phyloP scores from a whole-genome alignment of 768 basidiomycete species.

The Rossbeevera mucosa region DNA sequence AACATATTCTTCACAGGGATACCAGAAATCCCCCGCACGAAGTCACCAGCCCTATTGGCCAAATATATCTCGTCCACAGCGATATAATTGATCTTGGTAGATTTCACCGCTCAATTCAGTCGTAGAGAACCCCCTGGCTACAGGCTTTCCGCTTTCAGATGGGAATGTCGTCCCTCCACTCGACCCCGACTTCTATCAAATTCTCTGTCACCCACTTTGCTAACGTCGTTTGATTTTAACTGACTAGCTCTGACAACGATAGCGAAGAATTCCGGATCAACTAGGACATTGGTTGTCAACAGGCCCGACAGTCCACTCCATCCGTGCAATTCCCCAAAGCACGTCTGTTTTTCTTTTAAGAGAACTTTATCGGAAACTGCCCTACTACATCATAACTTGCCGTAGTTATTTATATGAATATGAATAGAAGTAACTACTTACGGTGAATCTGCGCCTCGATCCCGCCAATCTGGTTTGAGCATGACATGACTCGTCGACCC shows the following conservation, averaged over 20 bases:
- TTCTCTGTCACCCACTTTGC: conserved; percentile 26
- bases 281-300: no score
- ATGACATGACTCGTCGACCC: conserved; percentile 9
- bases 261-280: conserved; percentile 27
- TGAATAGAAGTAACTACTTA: no score
- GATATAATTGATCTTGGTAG: conserved; percentile 19
- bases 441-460: not conserved
- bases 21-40: conserved; percentile 18
- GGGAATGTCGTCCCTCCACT: conserved; percentile 32
- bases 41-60: conserved; percentile 32
- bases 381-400: no score
- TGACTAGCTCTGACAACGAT: conserved; percentile 26
- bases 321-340: not conserved
- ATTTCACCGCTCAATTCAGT: conserved; percentile 11
- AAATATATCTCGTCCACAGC: conserved; percentile 26
- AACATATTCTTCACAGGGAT: conserved; percentile 26
- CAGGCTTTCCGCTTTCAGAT: conserved; percentile 26
- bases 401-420: no score
- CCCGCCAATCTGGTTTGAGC: not conserved
- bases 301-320: not conserved
- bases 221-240: not conserved
- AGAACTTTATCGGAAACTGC: no score
- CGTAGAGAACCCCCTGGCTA: conserved; percentile 23
- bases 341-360: not conserved
- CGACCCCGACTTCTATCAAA: conserved; percentile 26